Base-by-base conservation (phyloP, 2,329 filamentous ascomycete genomes). In the Diplodia sapinea region DNA sequence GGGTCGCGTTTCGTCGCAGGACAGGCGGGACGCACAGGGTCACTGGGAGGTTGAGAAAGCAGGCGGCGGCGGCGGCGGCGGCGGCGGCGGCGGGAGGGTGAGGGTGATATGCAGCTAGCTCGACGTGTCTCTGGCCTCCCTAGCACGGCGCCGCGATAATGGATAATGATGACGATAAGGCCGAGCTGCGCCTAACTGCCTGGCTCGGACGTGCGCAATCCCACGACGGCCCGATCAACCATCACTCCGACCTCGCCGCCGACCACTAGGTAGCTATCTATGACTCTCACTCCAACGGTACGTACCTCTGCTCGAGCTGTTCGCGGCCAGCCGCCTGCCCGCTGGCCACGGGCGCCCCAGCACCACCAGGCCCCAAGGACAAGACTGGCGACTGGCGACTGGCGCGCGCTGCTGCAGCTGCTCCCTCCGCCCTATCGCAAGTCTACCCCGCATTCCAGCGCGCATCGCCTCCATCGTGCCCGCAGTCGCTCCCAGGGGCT, bases 81-180 rank as follows among this genome's bases (percentile, higher is more conserved):
- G 47, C 57, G 43, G 57, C 57, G 43, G 57, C 57, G 57, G 43
- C 47, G 33, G 17, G n/a, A 33, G 36, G 55, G 55, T 23, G 15
- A 47, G 59, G 36, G 59, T 63, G 59, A 63, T 63, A 49, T 61
- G 56, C 55, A 59, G 15, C 36, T 59, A 20, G 57, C 59, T 63
- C 29, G 59, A 63, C 59, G 47, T 63, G 59, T 63, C 59, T 9
- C 29, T 51, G 59, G 57, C 59, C 31, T 38, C 59, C 59, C 59
- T 63, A 40, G 59, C 59, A 63, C 23, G 29, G 51, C 56, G 56
- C 38, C 57, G 57, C 57, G 57, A 61, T 61, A 61, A 43, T 50
- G 57, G 59, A 63, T 51, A 51, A 51, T 62, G 57, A 63, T 51
- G 59, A 63, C 43, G 59, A 63, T 63, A 63, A 63, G 59, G 59